Evolutionary conservation across 768 basidiomycete species (phyloP), one percentile per base, ranked within the genome.

Genomic region (Lepiota brunneoincarnata): DNA sequence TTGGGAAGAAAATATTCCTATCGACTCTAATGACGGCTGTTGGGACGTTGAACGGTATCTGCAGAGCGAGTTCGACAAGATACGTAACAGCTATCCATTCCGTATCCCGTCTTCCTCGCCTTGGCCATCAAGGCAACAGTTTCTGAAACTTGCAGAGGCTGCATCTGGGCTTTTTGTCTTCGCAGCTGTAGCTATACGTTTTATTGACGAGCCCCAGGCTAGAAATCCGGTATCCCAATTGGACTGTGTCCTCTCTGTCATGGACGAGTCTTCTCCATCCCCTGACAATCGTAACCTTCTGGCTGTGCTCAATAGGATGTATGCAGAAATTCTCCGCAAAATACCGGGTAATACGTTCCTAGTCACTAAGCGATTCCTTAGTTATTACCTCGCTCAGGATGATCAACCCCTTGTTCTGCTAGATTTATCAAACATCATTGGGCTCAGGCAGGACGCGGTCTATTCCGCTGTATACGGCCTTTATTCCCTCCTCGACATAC

Each of bases 31-130:
- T 14, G 49, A 55, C 7, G 51, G 58, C 2, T 50, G 58, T 24
- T 18, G 40, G 15, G 63, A 66, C 20, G 61, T 66, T 11, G 39
- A 40, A 26, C 53, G 11, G 23, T 64, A 56, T 58, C 49, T 64
- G 12, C 18, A 14, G 1, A 38, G 37, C 18, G 50, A 51, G n/a
- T 60, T 63, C 38, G 20, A 24, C n/a, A 44, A 20, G 14, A 58
- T 59, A 17, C 54, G 37, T 5, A 9, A 49, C 2, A 20, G 39
- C 3, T 43, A 62, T 20, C 39, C 14, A 2, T 1, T 18, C 15
- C 20, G 7, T 23, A 50, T 40, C 24, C 20, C 15, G 14, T 24
- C 6, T 0, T 20, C 21, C 6, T 17, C 0, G 7, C 15, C 1
- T 51, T 38, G 49, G 39, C 49, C 2, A 17, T 7, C 15, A 39